Evolutionary conservation across 208 protist genomes (phyloP), one percentile per base, ranked within the genome.

Genomic region (Leishmania major): DNA sequence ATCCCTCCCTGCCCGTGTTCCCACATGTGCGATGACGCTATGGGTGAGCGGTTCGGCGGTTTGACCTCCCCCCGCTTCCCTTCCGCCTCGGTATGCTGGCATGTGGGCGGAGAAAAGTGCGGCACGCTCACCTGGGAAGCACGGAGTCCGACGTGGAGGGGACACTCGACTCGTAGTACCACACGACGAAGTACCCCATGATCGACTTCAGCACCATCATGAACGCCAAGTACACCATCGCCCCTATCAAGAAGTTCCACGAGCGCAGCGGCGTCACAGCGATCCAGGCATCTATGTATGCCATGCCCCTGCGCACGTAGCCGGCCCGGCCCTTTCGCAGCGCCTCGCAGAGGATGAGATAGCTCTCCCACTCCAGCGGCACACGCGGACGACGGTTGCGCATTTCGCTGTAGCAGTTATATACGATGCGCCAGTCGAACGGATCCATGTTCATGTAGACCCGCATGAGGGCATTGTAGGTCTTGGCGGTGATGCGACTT

Each of bases 351-450:
- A 98, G 73, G 6, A 98, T 77, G 49, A 89, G 66, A 82, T 98
- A 98, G 79, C 88, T 98, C 70, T 93, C 87, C 93, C 95, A 98
- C 70, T 93, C 59, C n/a, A 96, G 87, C 57, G 77, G 88, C 35
- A 98, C 93, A 2, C 81, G 81, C 1, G 95, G 95, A 6, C 91
- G 76, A 22, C 87, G 88, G 64, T 82, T 71, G 80, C 95, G 91
- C 87, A 98, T 87, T 75, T 96, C 93, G 49, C 90, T 84, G 82
- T 98, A 98, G 82, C 92, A 96, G 84, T 96, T 96, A 84, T 98
- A 96, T 15, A 98, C 93, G 31, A 96, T 89, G 28, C 95, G 91
- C 93, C 95, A 98, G 84, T 98, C 95, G 78, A 96, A 98, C 0
- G 95, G 95, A 43, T 81, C 82, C 89, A 96, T 97, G 87, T 98